Conservation (phyloP, 495 filamentous ascomycete species). For the Penicillium dipodomyicola region DNA sequence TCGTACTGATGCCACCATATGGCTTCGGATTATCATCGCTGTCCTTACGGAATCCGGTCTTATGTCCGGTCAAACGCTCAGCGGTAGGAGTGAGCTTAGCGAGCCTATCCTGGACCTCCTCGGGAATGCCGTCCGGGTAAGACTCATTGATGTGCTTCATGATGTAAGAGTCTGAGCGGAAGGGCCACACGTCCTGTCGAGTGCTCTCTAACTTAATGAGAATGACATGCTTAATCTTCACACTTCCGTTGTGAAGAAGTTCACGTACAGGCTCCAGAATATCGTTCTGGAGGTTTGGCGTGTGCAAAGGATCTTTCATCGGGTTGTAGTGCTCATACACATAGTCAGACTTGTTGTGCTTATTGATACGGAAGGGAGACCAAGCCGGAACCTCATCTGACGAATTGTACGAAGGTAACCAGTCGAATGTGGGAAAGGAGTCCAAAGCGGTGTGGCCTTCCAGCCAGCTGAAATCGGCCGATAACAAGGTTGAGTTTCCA, state of each 20-base stretch:
- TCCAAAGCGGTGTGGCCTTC: slow-evolving; percentile 14
- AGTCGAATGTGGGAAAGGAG: slow-evolving; percentile 17
- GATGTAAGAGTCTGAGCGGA: slow-evolving; percentile 28
- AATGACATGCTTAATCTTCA: slow-evolving; percentile 39
- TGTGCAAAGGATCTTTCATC: slow-evolving; percentile 33
- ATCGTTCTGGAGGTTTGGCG: slow-evolving; percentile 35
- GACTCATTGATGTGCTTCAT: slow-evolving; percentile 35
- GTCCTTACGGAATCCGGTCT: slow-evolving; percentile 32
- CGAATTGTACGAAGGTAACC: slow-evolving; percentile 10
- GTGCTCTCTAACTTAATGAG: slow-evolving; percentile 40
- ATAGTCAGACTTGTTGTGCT: not conserved
- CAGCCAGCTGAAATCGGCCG: slow-evolving; percentile 14
- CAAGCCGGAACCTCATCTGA: slow-evolving; percentile 15
- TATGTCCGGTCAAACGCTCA: slow-evolving; percentile 42
- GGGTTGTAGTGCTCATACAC: slow-evolving; percentile 30
- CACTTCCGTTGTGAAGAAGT: slow-evolving; percentile 17
- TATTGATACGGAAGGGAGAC: slow-evolving; percentile 13
- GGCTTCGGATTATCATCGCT: slow-evolving; percentile 25
- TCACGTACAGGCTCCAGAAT: slow-evolving; percentile 28
- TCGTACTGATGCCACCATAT: slow-evolving; percentile 46
- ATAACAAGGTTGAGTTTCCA: not conserved
- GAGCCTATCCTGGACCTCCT: slow-evolving; percentile 28
- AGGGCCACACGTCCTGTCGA: slow-evolving; percentile 39
- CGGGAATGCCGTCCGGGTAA: slow-evolving; percentile 20
- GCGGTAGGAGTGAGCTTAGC: slow-evolving; percentile 39